A percentile compares a stretch with the other conserved stretches of the same genome.
These are phyloP conservation scores for Lathyrus tuberosus DNA, from an alignment of 306 rosid genomes.

Conservation along the genomic window DNA sequence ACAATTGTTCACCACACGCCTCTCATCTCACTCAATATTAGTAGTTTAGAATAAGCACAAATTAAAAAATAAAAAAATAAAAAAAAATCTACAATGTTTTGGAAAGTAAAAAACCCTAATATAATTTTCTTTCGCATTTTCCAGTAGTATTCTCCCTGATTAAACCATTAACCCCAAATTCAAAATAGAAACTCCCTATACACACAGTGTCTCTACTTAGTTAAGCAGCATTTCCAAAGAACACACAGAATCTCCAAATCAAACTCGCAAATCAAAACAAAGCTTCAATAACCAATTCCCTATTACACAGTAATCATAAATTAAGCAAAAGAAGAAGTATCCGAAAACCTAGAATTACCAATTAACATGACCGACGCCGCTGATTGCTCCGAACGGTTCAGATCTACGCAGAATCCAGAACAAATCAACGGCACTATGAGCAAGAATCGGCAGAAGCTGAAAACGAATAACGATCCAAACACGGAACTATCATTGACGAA, in stretches of 20 bases:
- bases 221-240: slow-evolving; percentile 3
- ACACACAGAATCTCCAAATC: not conserved
- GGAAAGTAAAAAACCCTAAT: not conserved
- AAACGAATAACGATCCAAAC: slow-evolving; percentile 47
- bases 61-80: too few species aligned
- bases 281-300: not conserved
- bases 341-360: slow-evolving; percentile 38
- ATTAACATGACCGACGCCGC: slow-evolving; percentile 60
- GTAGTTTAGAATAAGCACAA: too few species aligned
- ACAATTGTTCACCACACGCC: too few species aligned
- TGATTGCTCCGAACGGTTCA: slow-evolving; percentile 46
- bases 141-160: not conserved
- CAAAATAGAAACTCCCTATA: slow-evolving; percentile 5
- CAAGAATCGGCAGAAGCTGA: slow-evolving; percentile 27
- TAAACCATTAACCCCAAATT: not conserved
- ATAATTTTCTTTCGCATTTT: not conserved
- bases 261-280: not conserved
- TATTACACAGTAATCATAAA: not conserved
- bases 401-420: slow-evolving; percentile 53
- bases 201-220: not conserved
- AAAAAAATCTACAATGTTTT: too few species aligned
- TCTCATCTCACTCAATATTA: too few species aligned
- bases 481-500: slow-evolving; percentile 13
- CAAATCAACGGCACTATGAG: slow-evolving; percentile 51
- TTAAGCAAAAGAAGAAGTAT: not conserved